These are phyloP conservation scores for Atractiella rhizophila DNA, from an alignment of 768 basidiomycete species.

Conservation along the genomic window DNA sequence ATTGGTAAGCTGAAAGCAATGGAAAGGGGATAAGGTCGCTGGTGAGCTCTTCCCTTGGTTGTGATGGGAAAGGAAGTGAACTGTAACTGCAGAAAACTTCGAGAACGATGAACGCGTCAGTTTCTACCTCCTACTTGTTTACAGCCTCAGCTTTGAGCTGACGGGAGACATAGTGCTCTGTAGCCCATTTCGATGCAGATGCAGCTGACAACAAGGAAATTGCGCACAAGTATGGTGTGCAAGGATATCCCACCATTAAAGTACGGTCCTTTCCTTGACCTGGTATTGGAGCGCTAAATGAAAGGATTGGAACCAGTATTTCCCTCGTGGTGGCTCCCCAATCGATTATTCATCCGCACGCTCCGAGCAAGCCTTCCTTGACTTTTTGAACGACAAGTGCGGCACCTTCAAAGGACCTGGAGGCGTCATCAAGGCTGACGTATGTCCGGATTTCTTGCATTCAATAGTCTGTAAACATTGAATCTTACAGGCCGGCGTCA, in stretches of 20 bases:
- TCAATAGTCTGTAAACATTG: not conserved
- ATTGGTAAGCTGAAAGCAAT: too few relatives aligned
- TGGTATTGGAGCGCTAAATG: not conserved
- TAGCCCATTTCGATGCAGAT: constrained; percentile 80
- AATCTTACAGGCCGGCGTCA: constrained; percentile 47
- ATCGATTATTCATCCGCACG: constrained; percentile 46
- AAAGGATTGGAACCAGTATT: constrained; percentile 29
- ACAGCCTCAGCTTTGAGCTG: not conserved
- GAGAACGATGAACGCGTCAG: too few relatives aligned
- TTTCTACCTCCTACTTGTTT: not conserved
- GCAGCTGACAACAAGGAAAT: constrained; percentile 49
- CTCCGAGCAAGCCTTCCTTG: constrained; percentile 45
- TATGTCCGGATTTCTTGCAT: constrained; percentile 4
- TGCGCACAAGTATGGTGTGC: constrained; percentile 43
- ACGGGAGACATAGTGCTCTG: constrained; percentile 50
- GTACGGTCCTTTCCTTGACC: constrained; percentile 1
- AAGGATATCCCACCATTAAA: constrained; percentile 75
- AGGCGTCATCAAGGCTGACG: constrained; percentile 44
- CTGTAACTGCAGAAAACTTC: too few relatives aligned
- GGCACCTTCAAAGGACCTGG: constrained; percentile 60
- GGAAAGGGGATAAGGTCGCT: too few relatives aligned
- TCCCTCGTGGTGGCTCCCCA: constrained; percentile 34
- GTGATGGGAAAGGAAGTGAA: too few relatives aligned
- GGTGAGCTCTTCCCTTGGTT: too few relatives aligned
- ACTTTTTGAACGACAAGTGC: constrained; percentile 61